A percentile compares a stretch with the other conserved stretches of the same genome.
phyloP scores from a whole-genome alignment of 1,139 yeast species.

The Eremothecium cymbalariae region DNA sequence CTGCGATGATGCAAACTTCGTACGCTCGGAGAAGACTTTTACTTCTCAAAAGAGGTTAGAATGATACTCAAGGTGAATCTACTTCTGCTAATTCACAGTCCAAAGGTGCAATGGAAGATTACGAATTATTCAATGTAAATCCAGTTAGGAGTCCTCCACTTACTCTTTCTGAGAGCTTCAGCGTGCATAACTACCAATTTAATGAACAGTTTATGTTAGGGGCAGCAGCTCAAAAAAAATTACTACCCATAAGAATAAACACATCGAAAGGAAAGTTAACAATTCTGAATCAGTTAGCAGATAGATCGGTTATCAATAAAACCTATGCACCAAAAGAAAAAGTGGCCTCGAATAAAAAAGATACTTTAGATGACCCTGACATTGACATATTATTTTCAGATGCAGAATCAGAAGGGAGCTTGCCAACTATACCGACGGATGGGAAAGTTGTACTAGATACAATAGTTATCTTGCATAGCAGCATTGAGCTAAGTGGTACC shows the following conservation, averaged over 20 bases:
- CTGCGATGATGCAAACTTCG: too few relatives aligned
- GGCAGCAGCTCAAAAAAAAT: conserved; percentile 1
- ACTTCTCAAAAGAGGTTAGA: too few relatives aligned
- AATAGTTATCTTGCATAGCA: conserved; percentile 13
- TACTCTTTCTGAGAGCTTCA: too few relatives aligned
- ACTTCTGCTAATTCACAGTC: too few relatives aligned
- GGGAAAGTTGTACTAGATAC: conserved; percentile 1
- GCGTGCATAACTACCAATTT: too few relatives aligned
- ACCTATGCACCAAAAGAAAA: conserved; percentile 3
- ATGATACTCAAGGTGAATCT: too few relatives aligned
- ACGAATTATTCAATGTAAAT: neutral
- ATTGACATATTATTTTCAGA: conserved; percentile 12
- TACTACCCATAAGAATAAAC: conserved; percentile 4
- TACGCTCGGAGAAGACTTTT: too few relatives aligned
- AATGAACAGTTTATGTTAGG: neutral
- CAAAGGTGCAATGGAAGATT: conserved; percentile 1
- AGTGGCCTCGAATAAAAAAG: conserved; percentile 8
- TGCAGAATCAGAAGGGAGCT: neutral
- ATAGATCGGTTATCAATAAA: conserved; percentile 1
- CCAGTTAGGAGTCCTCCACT: neutral
- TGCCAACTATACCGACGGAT: neutral
- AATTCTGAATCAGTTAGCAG: conserved; percentile 1
- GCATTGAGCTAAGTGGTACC: conserved; percentile 11
- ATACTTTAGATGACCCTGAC: conserved; percentile 18
- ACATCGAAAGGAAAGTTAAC: neutral